Evolutionary conservation across 345 rosid species (phyloP).

Genomic region (Sisymbrium irio): DNA sequence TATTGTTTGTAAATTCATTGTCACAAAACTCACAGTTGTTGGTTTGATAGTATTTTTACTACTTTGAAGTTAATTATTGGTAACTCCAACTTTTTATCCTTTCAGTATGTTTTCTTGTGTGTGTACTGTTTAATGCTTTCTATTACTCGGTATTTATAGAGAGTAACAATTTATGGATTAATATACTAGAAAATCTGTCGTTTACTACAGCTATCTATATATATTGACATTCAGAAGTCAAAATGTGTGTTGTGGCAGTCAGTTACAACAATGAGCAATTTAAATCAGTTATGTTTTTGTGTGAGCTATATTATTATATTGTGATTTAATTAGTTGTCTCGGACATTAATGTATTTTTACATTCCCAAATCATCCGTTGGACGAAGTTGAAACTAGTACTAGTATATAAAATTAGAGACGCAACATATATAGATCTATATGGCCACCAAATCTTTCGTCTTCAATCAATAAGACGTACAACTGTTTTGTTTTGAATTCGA

Average conservation of each 20-base stretch:
- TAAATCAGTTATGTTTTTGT: neutral
- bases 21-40: neutral
- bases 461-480: constrained; percentile 10
- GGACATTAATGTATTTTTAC: neutral
- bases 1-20: neutral
- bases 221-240: neutral
- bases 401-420: constrained; percentile 6
- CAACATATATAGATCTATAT: neutral
- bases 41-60: neutral
- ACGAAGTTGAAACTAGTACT: neutral
- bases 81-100: neutral
- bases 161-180: neutral
- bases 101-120: neutral
- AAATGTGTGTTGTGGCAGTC: neutral
- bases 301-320: neutral
- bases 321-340: neutral
- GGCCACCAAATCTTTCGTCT: constrained; percentile 17
- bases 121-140: neutral
- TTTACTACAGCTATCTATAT: neutral
- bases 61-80: neutral
- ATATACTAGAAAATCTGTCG: neutral
- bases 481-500: constrained; percentile 14
- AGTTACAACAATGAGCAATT: neutral
- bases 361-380: neutral
- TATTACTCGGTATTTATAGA: neutral